Percentiles rank a stretch among this genome's conserved stretches.
phyloP scores from a whole-genome alignment of 148 eudicot genomes.

The Rhododendron molle region DNA sequence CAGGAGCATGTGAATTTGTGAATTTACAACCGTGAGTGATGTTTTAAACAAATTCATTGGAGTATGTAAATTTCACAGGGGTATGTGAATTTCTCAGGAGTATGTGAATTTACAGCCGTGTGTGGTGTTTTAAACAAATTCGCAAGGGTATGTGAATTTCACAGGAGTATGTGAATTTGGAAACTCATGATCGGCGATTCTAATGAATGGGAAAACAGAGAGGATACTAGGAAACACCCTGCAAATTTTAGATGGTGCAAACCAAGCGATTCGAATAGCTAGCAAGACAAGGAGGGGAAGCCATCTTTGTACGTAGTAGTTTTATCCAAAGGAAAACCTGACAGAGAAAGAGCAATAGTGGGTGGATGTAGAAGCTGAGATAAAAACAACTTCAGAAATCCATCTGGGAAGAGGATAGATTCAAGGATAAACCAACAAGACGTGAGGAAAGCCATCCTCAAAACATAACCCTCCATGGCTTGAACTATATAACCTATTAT shows the following conservation, averaged over 20 bases:
- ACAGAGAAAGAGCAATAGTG: constrained; percentile 17
- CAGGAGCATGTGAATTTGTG: no score
- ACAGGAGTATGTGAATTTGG: no score
- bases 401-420: constrained; percentile 27
- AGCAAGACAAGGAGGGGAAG: constrained; percentile 1
- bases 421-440: constrained; percentile 31
- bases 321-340: constrained; percentile 29
- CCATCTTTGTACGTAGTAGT: constrained; percentile 8
- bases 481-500: neutral
- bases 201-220: neutral
- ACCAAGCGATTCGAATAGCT: no score
- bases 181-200: no score
- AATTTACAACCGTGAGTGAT: no score
- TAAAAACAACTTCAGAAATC: constrained; percentile 27
- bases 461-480: constrained; percentile 3
- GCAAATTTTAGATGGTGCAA: neutral
- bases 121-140: no score
- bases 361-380: constrained; percentile 30
- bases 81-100: no score
- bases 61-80: no score
- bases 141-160: no score
- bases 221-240: neutral
- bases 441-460: constrained; percentile 24
- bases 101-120: no score
- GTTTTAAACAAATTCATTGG: no score